Evolutionary conservation across 1,284 basidiomycete genomes (phyloP), one percentile per base, ranked within the genome.

Genomic region (Naganishia sp.): DNA sequence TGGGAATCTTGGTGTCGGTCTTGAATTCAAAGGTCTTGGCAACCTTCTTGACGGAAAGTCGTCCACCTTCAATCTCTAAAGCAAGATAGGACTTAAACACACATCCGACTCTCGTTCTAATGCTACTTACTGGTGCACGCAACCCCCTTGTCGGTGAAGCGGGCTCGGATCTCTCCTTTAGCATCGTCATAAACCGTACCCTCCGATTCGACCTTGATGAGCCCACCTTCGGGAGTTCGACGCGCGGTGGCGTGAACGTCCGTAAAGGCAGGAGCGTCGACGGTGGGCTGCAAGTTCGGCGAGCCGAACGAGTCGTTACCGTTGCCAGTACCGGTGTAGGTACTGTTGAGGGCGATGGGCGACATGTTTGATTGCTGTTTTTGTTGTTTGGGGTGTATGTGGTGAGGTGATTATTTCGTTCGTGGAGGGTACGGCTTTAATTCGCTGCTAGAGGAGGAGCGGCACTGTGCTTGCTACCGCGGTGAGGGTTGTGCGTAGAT

Each of bases 11-110:
- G 77, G 90, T 85, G 76, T 86, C 84, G 70, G 95, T 99, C 82
- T 90, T 89, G 86, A 99, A 96, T 83, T 98, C 90, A 79, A 86
- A 94, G 52, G 86, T 83, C 77, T 88, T 86, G 71, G 85, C 84
- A 66, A 88, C 89, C 69, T 85, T 89, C 58, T 75, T 82, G 76
- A 95, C 85, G 69, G 84, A 82, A 81, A 88, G 88, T 77, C 88
- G 88, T 65, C 88, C 90, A 71, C 88, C 78, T 58, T 79, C 82
- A 69, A 84, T 82, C 83, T 78, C 76, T 77, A 68, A 39, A 23
- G 23, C 31, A 9, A 32, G 31, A n/a, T 15, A 6, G 31, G 13
- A 9, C 28, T 63, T 25, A 63, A 63, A 50, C 41, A 5, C 0
- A n/a, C 10, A 6, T 13, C 18, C 7, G 7, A 42, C 23, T 23